Evolutionary conservation across 768 basidiomycete genomes (phyloP).

Genomic region (Xerocomellus chrysenteron): DNA sequence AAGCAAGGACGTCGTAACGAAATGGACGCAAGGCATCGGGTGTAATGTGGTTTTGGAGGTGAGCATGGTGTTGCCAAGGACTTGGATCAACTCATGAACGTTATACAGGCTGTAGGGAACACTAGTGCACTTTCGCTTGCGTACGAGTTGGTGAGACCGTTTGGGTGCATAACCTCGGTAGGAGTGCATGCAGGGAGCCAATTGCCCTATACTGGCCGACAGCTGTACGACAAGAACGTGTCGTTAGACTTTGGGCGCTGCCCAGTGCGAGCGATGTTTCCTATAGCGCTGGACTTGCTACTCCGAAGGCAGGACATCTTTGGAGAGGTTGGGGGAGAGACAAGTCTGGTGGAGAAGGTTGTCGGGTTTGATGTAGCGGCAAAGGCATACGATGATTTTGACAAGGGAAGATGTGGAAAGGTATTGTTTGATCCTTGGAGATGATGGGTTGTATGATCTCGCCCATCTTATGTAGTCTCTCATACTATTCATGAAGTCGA

Average conservation of each 20-base stretch:
- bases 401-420: slow-evolving; percentile 73
- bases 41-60: slow-evolving; percentile 72
- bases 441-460: slow-evolving; percentile 13
- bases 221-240: slow-evolving; percentile 75
- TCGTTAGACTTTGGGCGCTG: slow-evolving; percentile 81
- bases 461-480: not conserved
- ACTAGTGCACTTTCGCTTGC: slow-evolving; percentile 60
- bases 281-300: slow-evolving; percentile 65
- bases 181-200: slow-evolving; percentile 61
- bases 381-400: slow-evolving; percentile 63
- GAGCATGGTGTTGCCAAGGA: slow-evolving; percentile 2
- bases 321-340: slow-evolving; percentile 60
- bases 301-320: slow-evolving; percentile 72
- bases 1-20: slow-evolving; percentile 46
- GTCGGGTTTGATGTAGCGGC: slow-evolving; percentile 57
- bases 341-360: slow-evolving; percentile 67
- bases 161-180: slow-evolving; percentile 73
- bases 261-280: slow-evolving; percentile 76
- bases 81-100: not conserved
- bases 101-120: slow-evolving; percentile 64
- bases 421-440: slow-evolving; percentile 76
- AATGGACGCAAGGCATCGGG: slow-evolving; percentile 58
- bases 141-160: slow-evolving; percentile 70
- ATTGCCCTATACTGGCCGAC: slow-evolving; percentile 53
- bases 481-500: too few species aligned